These are phyloP conservation scores for Phytophthora macrochlamydospora DNA, from an alignment of 352 stramenopile genomes.

Conservation along the genomic window DNA sequence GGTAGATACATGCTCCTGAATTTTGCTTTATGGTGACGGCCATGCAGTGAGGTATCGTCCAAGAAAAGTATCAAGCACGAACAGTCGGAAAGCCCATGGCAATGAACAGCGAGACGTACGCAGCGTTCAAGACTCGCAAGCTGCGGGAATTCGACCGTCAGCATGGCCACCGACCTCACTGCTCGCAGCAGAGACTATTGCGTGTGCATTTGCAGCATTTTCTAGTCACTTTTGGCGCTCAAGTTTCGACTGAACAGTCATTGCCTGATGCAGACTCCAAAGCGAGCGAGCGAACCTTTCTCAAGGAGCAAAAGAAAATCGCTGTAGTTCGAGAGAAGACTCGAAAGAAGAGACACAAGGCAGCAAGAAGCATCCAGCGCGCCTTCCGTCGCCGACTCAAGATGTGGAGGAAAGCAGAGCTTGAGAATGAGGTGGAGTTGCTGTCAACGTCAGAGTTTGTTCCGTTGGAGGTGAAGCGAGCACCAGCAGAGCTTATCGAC, in stretches of 20 bases:
- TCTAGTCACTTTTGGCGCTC: conserved; percentile 18
- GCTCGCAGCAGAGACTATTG: conserved; percentile 26
- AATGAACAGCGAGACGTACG: conserved; percentile 21
- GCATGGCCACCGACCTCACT: conserved; percentile 8
- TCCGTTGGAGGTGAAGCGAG: conserved; percentile 5
- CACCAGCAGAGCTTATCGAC: neutral
- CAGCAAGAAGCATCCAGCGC: conserved; percentile 13
- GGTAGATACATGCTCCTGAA: no score
- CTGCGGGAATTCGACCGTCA: conserved; percentile 19
- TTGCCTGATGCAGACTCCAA: neutral
- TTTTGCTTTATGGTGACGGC: neutral
- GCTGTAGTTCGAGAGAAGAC: conserved; percentile 18
- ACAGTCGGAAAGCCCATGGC: conserved; percentile 7
- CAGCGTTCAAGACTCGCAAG: conserved; percentile 28
- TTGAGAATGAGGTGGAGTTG: conserved; percentile 24
- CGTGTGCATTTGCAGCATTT: conserved; percentile 37
- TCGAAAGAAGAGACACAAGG: conserved; percentile 11
- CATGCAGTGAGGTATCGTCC: conserved; percentile 20
- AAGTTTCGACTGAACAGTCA: conserved; percentile 7
- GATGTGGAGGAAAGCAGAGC: neutral
- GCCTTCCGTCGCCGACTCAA: conserved; percentile 4
- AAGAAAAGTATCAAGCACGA: neutral
- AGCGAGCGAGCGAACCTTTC: conserved; percentile 7
- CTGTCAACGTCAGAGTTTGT: conserved; percentile 31
- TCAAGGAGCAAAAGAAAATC: conserved; percentile 22